phyloP scores from a whole-genome alignment of 345 rosid genomes.

The Eucalyptus leucophloia region DNA sequence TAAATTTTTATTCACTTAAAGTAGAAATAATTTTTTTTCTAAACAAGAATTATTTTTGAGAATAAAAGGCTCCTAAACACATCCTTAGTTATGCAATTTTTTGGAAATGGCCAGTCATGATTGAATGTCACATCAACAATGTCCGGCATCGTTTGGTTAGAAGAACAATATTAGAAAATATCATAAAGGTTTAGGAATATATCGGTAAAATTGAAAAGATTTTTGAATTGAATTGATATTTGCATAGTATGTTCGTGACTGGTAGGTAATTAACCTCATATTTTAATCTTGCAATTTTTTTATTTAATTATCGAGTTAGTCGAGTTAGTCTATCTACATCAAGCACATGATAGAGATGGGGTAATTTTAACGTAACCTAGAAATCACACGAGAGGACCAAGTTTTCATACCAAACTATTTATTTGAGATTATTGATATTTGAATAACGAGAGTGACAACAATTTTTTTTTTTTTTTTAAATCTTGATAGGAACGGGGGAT shows the following conservation, averaged over 20 bases:
- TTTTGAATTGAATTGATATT: neutral
- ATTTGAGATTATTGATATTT: neutral
- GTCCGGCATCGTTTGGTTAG: no score
- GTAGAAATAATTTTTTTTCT: no score
- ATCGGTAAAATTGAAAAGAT: neutral
- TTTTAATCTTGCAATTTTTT: neutral
- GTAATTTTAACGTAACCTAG: neutral
- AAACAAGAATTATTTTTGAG: no score
- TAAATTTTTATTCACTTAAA: no score
- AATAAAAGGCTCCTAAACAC: no score
- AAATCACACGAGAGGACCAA: neutral
- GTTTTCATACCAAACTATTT: neutral
- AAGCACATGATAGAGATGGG: neutral
- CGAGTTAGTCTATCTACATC: neutral
- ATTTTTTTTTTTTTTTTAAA: no score
- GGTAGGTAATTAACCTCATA: neutral
- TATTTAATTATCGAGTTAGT: neutral
- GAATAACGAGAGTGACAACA: neutral
- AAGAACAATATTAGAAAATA: neutral
- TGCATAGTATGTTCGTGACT: neutral
- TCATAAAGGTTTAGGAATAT: neutral
- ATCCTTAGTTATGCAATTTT: no score
- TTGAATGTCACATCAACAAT: no score
- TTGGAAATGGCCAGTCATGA: no score
- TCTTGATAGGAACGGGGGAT: neutral